Percentiles rank a stretch among this genome's conserved stretches.
These are phyloP conservation scores for Mycena alexandri DNA, from an alignment of 768 basidiomycete species.

Conservation along the genomic window DNA sequence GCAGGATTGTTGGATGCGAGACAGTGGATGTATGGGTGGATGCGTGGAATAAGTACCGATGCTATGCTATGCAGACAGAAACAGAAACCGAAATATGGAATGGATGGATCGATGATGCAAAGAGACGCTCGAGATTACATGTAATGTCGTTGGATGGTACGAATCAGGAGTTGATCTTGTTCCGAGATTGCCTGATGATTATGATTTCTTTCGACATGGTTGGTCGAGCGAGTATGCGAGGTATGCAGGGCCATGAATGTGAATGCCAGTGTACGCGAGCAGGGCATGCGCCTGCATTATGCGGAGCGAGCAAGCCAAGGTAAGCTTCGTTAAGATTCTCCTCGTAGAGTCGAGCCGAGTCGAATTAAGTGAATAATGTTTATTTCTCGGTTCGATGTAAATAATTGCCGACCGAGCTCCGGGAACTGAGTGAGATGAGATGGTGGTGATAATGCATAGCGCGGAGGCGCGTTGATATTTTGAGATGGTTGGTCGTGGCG, in stretches of 20 bases:
- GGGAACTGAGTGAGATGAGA: conserved; percentile 6
- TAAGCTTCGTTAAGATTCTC: conserved; percentile 20
- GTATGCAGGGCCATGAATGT: not conserved
- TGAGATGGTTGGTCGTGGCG: conserved; percentile 19
- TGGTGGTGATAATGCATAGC: conserved; percentile 11
- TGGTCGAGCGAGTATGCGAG: not conserved
- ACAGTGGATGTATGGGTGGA: conserved; percentile 10
- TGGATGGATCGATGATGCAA: conserved; percentile 19
- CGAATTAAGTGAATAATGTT: not conserved
- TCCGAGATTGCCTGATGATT: conserved; percentile 30
- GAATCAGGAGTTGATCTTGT: conserved; percentile 13
- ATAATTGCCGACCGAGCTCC: conserved; percentile 10
- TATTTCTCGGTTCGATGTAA: conserved; percentile 1
- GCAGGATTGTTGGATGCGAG: conserved; percentile 14
- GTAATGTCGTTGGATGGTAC: conserved; percentile 21
- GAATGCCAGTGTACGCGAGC: too few species aligned
- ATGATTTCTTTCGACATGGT: not conserved
- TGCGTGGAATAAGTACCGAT: not conserved
- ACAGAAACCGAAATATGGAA: conserved; percentile 10
- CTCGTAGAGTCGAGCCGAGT: conserved; percentile 9
- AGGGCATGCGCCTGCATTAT: conserved; percentile 6
- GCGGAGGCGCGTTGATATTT: conserved; percentile 6
- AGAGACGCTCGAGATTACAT: not conserved
- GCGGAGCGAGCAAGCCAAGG: conserved; percentile 4
- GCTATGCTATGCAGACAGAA: not conserved